Conservation (phyloP, 148 eudicot species). For the Tetragonia tetragonoides region DNA sequence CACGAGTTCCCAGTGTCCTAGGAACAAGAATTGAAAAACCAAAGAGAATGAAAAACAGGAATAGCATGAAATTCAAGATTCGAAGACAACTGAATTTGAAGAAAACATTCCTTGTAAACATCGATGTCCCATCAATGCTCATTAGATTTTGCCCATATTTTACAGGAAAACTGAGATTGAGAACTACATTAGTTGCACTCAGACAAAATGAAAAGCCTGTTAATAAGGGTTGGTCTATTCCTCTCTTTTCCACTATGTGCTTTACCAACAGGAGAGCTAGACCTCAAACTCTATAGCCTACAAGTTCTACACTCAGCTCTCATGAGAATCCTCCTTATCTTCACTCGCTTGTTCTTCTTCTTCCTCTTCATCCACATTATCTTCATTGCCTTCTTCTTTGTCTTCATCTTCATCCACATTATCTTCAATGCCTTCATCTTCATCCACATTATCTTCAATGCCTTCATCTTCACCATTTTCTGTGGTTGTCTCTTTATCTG, state of each 20-base stretch:
- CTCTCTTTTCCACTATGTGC: neutral
- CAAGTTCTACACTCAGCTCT: slow-evolving; percentile 10
- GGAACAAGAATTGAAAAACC: neutral
- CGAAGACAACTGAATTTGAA: neutral
- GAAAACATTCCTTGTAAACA: neutral
- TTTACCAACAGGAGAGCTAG: neutral
- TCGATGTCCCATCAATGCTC: neutral
- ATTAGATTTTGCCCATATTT: neutral
- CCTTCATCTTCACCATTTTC: slow-evolving; percentile 38
- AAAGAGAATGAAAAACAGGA: neutral
- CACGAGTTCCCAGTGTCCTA: neutral
- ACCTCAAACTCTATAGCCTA: neutral
- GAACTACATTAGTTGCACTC: neutral
- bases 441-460: slow-evolving; percentile 15
- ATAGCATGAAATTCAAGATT: neutral
- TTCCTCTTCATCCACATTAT: slow-evolving; percentile 4
- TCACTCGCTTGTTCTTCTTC: slow-evolving; percentile 14
- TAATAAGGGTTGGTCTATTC: neutral
- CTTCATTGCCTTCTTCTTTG: neutral
- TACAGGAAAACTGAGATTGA: neutral
- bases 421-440: slow-evolving; percentile 6
- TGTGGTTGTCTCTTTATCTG: slow-evolving; percentile 27
- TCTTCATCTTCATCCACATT: neutral
- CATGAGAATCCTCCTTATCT: slow-evolving; percentile 24
- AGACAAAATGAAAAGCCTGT: neutral